These are phyloP conservation scores for Trametes hirsuta DNA, from an alignment of 1,284 basidiomycete genomes.

Conservation along the genomic window DNA sequence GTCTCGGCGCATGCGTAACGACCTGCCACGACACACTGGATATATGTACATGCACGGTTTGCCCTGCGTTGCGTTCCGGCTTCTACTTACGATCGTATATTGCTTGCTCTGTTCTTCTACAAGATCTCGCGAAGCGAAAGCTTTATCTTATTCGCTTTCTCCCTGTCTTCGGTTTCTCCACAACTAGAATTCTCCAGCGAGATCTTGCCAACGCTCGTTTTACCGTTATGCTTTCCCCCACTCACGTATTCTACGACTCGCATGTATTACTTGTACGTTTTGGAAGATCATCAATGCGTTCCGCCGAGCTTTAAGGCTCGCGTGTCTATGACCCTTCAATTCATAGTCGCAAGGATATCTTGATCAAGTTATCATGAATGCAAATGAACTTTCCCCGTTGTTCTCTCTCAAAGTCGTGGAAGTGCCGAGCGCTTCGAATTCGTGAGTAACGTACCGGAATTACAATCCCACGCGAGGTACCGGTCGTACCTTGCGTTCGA, in stretches of 20 bases:
- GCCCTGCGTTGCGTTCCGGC: neutral
- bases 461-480: too few species aligned
- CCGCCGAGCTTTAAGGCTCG: neutral
- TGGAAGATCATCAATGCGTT: slow-evolving; percentile 13
- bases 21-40: slow-evolving; percentile 4
- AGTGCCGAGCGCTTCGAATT: too few species aligned
- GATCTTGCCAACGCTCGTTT: slow-evolving; percentile 24
- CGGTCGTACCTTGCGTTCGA: too few species aligned
- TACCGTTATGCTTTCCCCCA: slow-evolving; percentile 19
- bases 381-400: too few species aligned
- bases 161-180: neutral
- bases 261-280: slow-evolving; percentile 24
- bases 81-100: slow-evolving; percentile 5
- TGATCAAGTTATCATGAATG: too few species aligned
- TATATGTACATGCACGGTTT: slow-evolving; percentile 8
- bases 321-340: too few species aligned
- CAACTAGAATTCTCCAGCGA: slow-evolving; percentile 19
- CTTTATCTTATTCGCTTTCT: slow-evolving; percentile 1
- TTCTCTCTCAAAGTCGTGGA: too few species aligned
- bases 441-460: too few species aligned
- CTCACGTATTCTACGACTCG: slow-evolving; percentile 22
- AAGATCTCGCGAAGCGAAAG: slow-evolving; percentile 1
- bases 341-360: too few species aligned
- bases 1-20: slow-evolving; percentile 1
- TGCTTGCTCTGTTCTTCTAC: neutral